A percentile compares a stretch with the other conserved stretches of the same genome.
These are phyloP conservation scores for Ophiostoma triangulosporum DNA, from an alignment of 2,329 filamentous ascomycete species.

Conservation along the genomic window DNA sequence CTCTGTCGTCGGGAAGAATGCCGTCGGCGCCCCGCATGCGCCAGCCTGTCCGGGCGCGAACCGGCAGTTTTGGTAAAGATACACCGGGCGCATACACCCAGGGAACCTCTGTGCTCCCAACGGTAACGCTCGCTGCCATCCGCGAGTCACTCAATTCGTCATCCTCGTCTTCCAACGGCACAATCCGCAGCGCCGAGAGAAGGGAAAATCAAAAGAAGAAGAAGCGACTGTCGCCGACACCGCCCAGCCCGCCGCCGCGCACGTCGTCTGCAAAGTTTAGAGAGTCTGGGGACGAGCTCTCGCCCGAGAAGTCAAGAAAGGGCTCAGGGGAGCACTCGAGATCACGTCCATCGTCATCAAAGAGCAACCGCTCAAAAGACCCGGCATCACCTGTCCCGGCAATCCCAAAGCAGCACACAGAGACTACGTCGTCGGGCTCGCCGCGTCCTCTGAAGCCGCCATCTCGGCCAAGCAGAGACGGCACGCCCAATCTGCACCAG, in stretches of 20 bases:
- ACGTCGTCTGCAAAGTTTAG: conserved; percentile 46
- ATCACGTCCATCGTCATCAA: background rate
- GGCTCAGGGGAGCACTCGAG: background rate
- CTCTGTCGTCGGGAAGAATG: conserved; percentile 35
- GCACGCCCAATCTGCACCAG: conserved; percentile 45
- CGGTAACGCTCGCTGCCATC: conserved; percentile 48
- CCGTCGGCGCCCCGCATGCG: conserved; percentile 31
- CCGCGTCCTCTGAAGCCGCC: conserved; percentile 28
- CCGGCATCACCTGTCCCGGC: conserved; percentile 10
- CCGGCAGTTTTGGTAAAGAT: conserved; percentile 41
- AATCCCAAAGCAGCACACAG: background rate
- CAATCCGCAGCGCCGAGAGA: conserved; percentile 41
- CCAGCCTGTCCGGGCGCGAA: conserved; percentile 42
- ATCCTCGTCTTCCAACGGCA: conserved; percentile 48
- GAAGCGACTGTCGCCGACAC: conserved; percentile 31
- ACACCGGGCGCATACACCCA: conserved; percentile 29
- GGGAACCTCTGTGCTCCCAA: conserved; percentile 34
- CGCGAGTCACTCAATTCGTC: conserved; percentile 60
- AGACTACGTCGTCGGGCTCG: conserved; percentile 9
- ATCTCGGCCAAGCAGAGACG: conserved; percentile 53
- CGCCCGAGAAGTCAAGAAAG: conserved; percentile 23
- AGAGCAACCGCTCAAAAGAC: conserved; percentile 11
- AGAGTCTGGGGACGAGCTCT: conserved; percentile 23
- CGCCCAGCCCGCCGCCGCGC: conserved; percentile 48
- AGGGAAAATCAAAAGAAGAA: conserved; percentile 28